Base-by-base conservation (phyloP, 192 early-diverging fungal species). In the Radiomyces spectabilis region DNA sequence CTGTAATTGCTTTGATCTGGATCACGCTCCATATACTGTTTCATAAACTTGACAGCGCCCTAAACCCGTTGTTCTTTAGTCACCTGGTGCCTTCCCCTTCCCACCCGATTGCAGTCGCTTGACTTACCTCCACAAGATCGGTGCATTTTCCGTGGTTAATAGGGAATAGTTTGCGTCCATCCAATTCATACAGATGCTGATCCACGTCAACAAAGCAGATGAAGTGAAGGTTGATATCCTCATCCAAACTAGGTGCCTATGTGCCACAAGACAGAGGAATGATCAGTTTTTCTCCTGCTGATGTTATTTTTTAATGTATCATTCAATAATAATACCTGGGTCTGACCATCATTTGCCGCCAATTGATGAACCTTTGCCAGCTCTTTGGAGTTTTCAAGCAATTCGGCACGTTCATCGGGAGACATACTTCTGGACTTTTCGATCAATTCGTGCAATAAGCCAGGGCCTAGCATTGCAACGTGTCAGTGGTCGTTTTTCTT, bases 101-200 rank as follows among this genome's bases (percentile, higher is more conserved):
- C n/a, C n/a, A n/a, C n/a, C n/a, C n/a, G n/a, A n/a, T n/a, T n/a
- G n/a, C n/a, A n/a, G n/a, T n/a, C n/a, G n/a, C n/a, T n/a, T n/a
- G n/a, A 56, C 55, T 37, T 66, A 81, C 82, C 60, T 59, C 44
- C 12, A 92, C 65, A 27, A 90, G 64, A 52, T 86, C 69, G 1
- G 66, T 62, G 16, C 73, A 71, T 25, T 67, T 61, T 1, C 94
- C 94, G 57, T 92, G 92, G 66, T 90, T 82, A 50, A 97, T 84
- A 21, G 95, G 95, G 25, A 77, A 84, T 3, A 71, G 67, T 41
- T 85, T 87, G 30, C 82, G 72, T 29, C 92, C 94, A 63, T 98
- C 96, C 45, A 97, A 68, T 63, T 98, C 93, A 53, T 87, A 94
- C 5, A 98, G 33, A 4, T 78, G 65, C 27, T 88, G 88, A 24